A percentile compares a stretch with the other conserved stretches of the same genome.
Evolutionary conservation across 768 basidiomycete species (phyloP).

Genomic region (Postia placenta): DNA sequence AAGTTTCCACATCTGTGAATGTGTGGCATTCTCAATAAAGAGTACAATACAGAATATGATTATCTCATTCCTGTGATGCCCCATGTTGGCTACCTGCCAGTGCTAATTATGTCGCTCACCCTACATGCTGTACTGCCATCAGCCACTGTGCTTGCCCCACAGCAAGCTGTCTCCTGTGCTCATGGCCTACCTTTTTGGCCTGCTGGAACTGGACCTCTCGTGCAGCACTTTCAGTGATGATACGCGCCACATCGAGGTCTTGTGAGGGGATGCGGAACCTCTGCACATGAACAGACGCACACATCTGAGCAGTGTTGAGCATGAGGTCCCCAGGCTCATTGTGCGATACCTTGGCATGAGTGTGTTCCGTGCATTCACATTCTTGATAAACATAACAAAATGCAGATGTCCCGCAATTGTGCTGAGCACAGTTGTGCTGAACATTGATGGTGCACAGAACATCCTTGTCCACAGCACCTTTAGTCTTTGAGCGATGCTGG

Average conservation of each 20-base stretch:
- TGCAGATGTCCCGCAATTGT: not conserved
- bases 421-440: conserved; percentile 5
- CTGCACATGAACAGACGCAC: not conserved
- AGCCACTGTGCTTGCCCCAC: too few relatives aligned
- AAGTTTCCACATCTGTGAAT: too few relatives aligned
- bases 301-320: not conserved
- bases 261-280: not conserved
- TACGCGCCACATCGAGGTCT: not conserved
- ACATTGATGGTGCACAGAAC: conserved; percentile 5
- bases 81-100: too few relatives aligned
- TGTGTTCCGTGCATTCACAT: not conserved
- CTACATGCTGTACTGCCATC: too few relatives aligned
- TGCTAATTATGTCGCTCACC: too few relatives aligned
- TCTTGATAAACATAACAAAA: not conserved
- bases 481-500: not conserved
- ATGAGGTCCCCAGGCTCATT: not conserved
- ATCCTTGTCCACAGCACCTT: not conserved
- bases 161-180: too few relatives aligned
- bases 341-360: not conserved
- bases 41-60: too few relatives aligned
- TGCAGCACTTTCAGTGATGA: not conserved
- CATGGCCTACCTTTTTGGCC: too few relatives aligned
- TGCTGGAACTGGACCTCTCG: too few relatives aligned
- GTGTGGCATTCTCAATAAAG: too few relatives aligned
- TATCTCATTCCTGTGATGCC: too few relatives aligned